Percentiles rank a stretch among this genome's conserved stretches.
phyloP scores from a whole-genome alignment of 106 monocot genomes.

The Alisma plantagoaquatica region DNA sequence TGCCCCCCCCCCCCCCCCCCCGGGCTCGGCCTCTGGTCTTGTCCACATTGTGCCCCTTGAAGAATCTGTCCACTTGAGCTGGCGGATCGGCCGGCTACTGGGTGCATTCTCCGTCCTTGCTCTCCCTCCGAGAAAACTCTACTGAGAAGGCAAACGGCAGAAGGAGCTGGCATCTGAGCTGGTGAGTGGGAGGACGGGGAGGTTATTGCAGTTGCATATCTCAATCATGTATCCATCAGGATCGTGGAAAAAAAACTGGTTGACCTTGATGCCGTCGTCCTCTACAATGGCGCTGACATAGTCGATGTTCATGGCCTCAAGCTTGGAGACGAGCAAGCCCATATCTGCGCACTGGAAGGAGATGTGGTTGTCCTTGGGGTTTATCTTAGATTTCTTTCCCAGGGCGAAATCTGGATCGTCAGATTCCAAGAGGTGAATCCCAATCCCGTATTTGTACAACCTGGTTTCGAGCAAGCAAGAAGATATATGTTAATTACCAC shows the following conservation, averaged over 20 bases:
- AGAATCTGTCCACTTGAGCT: no score
- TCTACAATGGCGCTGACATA: conserved; percentile 42
- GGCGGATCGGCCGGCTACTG: no score
- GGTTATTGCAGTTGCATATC: conserved; percentile 87
- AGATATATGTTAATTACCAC: neutral
- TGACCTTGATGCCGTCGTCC: conserved; percentile 60
- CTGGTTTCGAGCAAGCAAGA: conserved; percentile 14
- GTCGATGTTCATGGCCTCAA: conserved; percentile 39
- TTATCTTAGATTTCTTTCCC: conserved; percentile 47
- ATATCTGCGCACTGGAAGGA: conserved; percentile 87
- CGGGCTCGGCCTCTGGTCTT: no score
- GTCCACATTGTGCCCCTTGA: no score
- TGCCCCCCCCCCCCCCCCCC: neutral
- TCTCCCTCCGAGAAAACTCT: no score
- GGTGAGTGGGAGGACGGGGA: no score
- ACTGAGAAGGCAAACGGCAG: no score
- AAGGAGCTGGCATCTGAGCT: no score
- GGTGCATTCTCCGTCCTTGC: no score
- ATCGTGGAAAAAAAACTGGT: conserved; percentile 94
- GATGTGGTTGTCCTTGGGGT: conserved; percentile 81
- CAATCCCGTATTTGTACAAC: conserved; percentile 90
- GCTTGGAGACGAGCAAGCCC: conserved; percentile 38
- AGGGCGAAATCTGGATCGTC: conserved; percentile 36
- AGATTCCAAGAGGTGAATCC: conserved; percentile 79
- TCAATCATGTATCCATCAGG: conserved; percentile 96